These are phyloP conservation scores for Phylloporus arenicola DNA, from an alignment of 768 basidiomycete genomes.

Conservation along the genomic window DNA sequence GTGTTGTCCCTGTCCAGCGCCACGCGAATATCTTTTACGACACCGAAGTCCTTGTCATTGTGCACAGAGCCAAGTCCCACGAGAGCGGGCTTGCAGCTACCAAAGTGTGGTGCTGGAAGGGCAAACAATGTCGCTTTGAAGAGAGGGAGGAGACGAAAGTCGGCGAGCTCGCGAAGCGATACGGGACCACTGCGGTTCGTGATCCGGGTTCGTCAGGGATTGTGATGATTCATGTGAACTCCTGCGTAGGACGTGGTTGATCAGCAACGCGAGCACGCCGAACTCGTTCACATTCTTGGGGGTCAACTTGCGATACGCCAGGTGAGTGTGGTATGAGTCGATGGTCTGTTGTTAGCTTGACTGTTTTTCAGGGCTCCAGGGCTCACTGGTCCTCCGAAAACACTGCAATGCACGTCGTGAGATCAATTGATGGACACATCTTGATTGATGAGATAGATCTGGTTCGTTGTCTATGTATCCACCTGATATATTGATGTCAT, in stretches of 20 bases:
- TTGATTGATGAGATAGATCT: conserved; percentile 70
- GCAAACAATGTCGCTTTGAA: conserved; percentile 46
- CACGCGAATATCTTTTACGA: conserved; percentile 65
- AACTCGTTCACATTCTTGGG: conserved; percentile 60
- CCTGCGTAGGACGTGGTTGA: conserved; percentile 34
- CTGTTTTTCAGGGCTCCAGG: conserved; percentile 51
- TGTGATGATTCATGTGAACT: neutral
- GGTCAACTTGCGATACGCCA: conserved; percentile 71
- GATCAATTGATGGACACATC: conserved; percentile 44
- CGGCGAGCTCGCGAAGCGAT: conserved; percentile 65
- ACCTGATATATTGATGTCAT: conserved; percentile 2
- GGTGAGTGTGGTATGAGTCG: conserved; percentile 34
- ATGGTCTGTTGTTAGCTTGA: conserved; percentile 1
- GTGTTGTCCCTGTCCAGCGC: conserved; percentile 40
- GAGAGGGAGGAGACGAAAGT: conserved; percentile 64
- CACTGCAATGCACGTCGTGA: conserved; percentile 74
- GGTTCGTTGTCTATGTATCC: conserved; percentile 33
- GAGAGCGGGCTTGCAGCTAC: conserved; percentile 63
- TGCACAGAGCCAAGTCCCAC: conserved; percentile 64
- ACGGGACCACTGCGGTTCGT: conserved; percentile 60
- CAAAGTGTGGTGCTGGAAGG: conserved; percentile 74
- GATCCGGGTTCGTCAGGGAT: neutral
- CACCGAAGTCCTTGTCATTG: conserved; percentile 59
- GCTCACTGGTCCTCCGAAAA: conserved; percentile 76
- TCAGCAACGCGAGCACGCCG: conserved; percentile 61